Percentiles rank a stretch among this genome's conserved stretches.
Evolutionary conservation across 2,329 filamentous ascomycete species (phyloP).

Genomic region (Diaporthe helianthi): DNA sequence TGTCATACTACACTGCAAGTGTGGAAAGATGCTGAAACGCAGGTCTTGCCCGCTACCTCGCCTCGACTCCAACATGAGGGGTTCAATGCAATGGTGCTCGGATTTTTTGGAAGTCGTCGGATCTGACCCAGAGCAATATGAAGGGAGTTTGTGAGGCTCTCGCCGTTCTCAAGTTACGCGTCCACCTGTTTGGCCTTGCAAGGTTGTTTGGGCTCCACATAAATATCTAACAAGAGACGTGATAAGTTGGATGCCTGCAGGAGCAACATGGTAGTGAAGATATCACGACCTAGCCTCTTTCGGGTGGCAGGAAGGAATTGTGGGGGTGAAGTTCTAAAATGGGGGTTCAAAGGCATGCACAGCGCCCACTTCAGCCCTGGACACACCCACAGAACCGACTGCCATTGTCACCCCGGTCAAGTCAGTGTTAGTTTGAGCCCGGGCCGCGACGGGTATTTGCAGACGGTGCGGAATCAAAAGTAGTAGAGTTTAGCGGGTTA

Average conservation of each 20-base stretch:
- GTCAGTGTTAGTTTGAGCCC: background rate
- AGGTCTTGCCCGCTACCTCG: background rate
- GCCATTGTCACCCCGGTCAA: background rate
- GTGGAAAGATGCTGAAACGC: background rate
- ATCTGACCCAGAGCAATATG: background rate
- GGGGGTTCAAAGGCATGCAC: conserved; percentile 9
- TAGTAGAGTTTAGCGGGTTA: background rate
- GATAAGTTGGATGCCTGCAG: background rate
- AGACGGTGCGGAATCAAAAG: background rate
- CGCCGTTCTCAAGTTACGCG: background rate
- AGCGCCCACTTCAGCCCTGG: background rate
- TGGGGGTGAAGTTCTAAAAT: conserved; percentile 1
- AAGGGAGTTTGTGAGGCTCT: background rate
- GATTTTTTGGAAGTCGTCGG: background rate
- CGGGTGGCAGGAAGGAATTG: background rate
- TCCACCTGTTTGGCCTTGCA: background rate
- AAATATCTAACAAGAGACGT: background rate
- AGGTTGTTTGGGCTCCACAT: background rate
- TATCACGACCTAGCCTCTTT: background rate
- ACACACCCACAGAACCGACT: background rate
- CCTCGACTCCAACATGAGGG: background rate
- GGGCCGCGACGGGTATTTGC: background rate
- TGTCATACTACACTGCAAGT: background rate
- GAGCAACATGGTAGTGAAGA: background rate
- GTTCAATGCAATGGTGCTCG: background rate